Base-by-base conservation (phyloP, 2,329 filamentous ascomycete genomes). In the Cladophialophora bantiana region DNA sequence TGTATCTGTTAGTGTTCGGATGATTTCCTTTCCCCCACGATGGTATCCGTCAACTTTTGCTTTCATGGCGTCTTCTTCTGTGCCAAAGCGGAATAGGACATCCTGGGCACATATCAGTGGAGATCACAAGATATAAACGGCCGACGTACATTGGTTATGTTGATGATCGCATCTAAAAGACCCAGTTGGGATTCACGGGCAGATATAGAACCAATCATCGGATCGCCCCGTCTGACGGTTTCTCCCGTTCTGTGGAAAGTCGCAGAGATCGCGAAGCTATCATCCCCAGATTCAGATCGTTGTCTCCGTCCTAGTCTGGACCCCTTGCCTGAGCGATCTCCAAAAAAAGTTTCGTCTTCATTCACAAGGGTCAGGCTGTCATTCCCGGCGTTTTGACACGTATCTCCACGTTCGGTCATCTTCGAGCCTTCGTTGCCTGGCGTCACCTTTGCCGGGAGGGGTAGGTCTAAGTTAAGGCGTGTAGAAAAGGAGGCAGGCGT, bases 31-130 rank as follows among this genome's bases (percentile, higher is more conserved):
- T 1, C 65, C 65, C 36, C 68, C 65, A 13, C 59, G 45, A 18
- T 35, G 36, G 26, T 61, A 64, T 45, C 64, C 34, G 12, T 63
- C 52, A 3, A 68, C 59, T 31, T 64, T 68, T 7, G 62, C 55
- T 31, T 45, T 59, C 10, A 68, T 59, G 32, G 63, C 68, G 48
- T 70, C 68, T 57, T 70, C 68, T 59, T 70, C 68, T 54, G 63
- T 48, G 9, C 65, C 60, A 32, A 70, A 70, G 15, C 68, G 68
- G 55, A 66, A 66, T 9, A 70, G 50, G 7, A 70, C 65, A 62
- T 70, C 65, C 68, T 70, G 35, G 35, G n/a, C 34, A 10, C n/a
- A 4, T 12, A 36, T 65, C 35, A 69, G 65, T 53, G 48, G 55
- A 34, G 10, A 10, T 40, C 20, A 35, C 13, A 20, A 42, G 40